Base-by-base conservation (phyloP, 2,329 filamentous ascomycete genomes). In the Curvularia sp. region DNA sequence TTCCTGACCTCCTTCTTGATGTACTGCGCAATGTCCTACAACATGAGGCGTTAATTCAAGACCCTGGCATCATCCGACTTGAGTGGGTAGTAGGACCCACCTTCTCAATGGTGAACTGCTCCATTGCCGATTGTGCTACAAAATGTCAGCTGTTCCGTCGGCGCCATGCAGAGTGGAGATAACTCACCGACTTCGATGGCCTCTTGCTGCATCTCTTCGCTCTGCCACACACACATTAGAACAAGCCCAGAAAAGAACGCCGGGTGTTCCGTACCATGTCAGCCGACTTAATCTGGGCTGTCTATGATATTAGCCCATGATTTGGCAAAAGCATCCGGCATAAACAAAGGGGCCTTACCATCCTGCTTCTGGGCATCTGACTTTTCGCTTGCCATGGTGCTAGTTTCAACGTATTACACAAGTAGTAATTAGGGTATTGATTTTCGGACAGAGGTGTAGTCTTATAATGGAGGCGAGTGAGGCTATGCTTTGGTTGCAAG, bases 261-360 rank as follows among this genome's bases (percentile, higher is more conserved):
- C 3, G 8, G 8, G 9, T 35, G 47, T 53, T n/a, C 43, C 83
- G 79, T 85, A 98, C 95, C 95, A 99, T 99, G 77, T 99, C 95
- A 59, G 92, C 94, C 70, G 93, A 97, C 84, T 99, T 99, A 80
- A 99, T 89, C 82, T 97, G 93, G 64, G 92, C 95, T 99, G 74
- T 66, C 71, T 48, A 61, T 51, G 52, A 58, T 58, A 63, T 78
- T 64, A 77, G 72, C 65, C 63, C 43, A 59, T 58, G 52, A 49
- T 55, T 33, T 56, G 58, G 44, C 43, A 52, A 42, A 53, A 39
- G 49, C 55, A 53, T 46, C 9, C 53, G 53, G 55, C 44, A 55
- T 55, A 49, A 58, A 60, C 55, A 62, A 55, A 58, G 50, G 48
- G 56, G 81, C 91, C 90, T 55, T 65, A 73, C 74, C 74, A 62